Base-by-base conservation (phyloP, 768 basidiomycete genomes). In the Russula abietina region DNA sequence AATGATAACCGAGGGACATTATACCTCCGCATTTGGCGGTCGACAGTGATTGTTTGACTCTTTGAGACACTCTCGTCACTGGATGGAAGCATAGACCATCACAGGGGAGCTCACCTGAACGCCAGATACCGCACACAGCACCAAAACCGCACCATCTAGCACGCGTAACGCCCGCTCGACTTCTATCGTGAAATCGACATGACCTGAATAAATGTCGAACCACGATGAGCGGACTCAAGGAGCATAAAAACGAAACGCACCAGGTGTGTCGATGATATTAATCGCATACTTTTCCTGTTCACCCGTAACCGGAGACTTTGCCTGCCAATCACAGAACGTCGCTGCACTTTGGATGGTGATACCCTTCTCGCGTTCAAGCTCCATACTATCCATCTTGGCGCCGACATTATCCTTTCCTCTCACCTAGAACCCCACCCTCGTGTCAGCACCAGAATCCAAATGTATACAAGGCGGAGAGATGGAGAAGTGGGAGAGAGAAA, bases 301-400 rank as follows among this genome's bases (percentile, higher is more conserved):
- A 53, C 80, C 80, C 22, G 83, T 83, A 3, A 76, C 74, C 3
- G 86, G 83, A 55, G 86, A 78, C 3, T 77, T 81, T 0, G 90
- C 82, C 60, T 89, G 81, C 97, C 97, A 99, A 72, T 98, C 96
- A 69, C 93, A 96, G 75, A 95, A 99, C 0, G 97, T 98, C 1
- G 97, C 97, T 4, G 97, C 97, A 70, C 91, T 94, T 75, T 99
- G 97, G 65, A 99, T 99, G 38, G 97, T 99, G 70, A 99, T 99
- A 43, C 97, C 97, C 77, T 99, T 98, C 75, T 98, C 97, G 52
- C 96, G 81, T 74, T 99, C 97, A 4, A 99, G 79, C 66, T 99
- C 97, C 97, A 99, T 99, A 69, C 89, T 92, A 75, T 99, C 97
- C 97, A 99, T 99, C 79, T 99, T 99, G 9, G 97, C 97, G 57